These are phyloP conservation scores for Nothophoma quercina DNA, from an alignment of 2,329 filamentous ascomycete genomes.

Conservation along the genomic window DNA sequence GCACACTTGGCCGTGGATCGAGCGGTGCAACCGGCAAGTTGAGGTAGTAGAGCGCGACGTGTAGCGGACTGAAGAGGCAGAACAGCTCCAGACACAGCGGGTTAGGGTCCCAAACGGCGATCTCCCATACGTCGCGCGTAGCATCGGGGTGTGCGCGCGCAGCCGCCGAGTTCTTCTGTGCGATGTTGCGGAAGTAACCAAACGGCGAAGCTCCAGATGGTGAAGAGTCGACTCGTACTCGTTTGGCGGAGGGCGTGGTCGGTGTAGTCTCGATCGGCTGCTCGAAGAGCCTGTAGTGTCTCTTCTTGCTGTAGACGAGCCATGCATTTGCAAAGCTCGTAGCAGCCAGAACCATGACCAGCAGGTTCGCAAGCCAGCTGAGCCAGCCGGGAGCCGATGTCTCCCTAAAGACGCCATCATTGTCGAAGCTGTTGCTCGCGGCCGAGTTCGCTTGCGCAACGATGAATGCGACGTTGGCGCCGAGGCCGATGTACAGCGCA, in stretches of 20 bases:
- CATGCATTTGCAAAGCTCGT: slow-evolving; percentile 78
- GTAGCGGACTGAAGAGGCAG: slow-evolving; percentile 90
- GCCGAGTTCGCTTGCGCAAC: slow-evolving; percentile 81
- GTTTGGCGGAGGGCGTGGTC: slow-evolving; percentile 82
- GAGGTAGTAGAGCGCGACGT: slow-evolving; percentile 88
- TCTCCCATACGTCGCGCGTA: slow-evolving; percentile 89
- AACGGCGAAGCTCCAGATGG: slow-evolving; percentile 81
- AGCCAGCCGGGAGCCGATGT: slow-evolving; percentile 66
- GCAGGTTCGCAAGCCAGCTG: slow-evolving; percentile 69
- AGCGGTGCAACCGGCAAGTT: slow-evolving; percentile 80
- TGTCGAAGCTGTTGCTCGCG: slow-evolving; percentile 55
- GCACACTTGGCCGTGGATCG: slow-evolving; percentile 84
- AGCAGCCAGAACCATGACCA: slow-evolving; percentile 73
- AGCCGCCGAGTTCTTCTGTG: slow-evolving; percentile 72
- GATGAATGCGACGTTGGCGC: slow-evolving; percentile 80
- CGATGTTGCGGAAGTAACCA: slow-evolving; percentile 73
- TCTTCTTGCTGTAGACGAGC: slow-evolving; percentile 81
- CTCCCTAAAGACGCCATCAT: slow-evolving; percentile 83
- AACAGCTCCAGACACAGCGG: slow-evolving; percentile 83
- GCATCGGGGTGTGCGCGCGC: slow-evolving; percentile 84
- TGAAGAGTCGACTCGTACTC: slow-evolving; percentile 87
- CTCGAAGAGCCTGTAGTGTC: slow-evolving; percentile 92
- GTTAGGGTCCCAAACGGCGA: slow-evolving; percentile 91
- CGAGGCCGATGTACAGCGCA: slow-evolving; percentile 77
- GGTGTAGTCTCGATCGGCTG: slow-evolving; percentile 78